phyloP scores from a whole-genome alignment of 768 basidiomycete species.

The Auricularia sp. region DNA sequence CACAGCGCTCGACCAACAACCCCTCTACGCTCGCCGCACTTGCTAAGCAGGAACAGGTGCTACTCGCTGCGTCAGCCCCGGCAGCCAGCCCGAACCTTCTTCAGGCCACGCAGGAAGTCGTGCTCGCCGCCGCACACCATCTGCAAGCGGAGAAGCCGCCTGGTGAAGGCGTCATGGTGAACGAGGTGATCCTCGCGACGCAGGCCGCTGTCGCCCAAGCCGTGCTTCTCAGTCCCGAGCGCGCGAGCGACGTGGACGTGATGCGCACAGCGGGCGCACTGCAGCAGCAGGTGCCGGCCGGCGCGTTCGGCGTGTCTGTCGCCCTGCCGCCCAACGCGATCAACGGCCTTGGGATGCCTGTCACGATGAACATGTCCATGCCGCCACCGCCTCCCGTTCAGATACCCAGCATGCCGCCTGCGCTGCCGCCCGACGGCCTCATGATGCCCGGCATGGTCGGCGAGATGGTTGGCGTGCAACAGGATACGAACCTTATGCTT shows the following conservation, averaged over 20 bases:
- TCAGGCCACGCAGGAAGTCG: slow-evolving; percentile 65
- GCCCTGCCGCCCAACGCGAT: not conserved
- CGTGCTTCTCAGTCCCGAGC: slow-evolving; percentile 62
- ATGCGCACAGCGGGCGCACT: slow-evolving; percentile 57
- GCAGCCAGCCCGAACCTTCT: slow-evolving; percentile 37
- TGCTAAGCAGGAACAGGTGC: slow-evolving; percentile 72
- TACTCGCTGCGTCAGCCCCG: slow-evolving; percentile 17
- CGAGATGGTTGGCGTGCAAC: not conserved
- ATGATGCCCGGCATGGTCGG: not conserved
- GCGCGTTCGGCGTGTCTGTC: not conserved
- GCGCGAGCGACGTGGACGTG: slow-evolving; percentile 72
- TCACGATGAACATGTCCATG: not conserved
- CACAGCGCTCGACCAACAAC: slow-evolving; percentile 4
- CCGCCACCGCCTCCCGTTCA: not conserved
- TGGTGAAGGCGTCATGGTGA: slow-evolving; percentile 32
- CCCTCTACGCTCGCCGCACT: slow-evolving; percentile 41
- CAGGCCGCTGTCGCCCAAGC: slow-evolving; percentile 76
- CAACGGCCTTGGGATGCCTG: not conserved
- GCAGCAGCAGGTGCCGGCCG: slow-evolving; percentile 25
- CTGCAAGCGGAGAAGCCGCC: slow-evolving; percentile 17
- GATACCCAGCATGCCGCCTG: not conserved
- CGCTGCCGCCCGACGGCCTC: not conserved
- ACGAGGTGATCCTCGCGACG: slow-evolving; percentile 49
- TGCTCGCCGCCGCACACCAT: slow-evolving; percentile 61
- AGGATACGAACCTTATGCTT: not conserved